These are phyloP conservation scores for Carex arenaria DNA, from an alignment of 202 grass and related monocot species.

Conservation along the genomic window DNA sequence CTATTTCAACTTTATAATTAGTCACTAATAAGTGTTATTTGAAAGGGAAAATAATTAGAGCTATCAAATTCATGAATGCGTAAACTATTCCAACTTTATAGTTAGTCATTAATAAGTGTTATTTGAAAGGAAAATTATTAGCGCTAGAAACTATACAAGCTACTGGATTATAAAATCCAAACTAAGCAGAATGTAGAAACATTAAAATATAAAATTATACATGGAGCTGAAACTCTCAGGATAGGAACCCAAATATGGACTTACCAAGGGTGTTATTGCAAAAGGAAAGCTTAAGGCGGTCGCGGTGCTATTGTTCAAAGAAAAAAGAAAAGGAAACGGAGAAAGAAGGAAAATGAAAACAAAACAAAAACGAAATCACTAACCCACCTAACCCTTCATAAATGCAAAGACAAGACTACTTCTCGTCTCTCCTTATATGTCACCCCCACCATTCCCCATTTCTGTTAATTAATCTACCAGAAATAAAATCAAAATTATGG, in stretches of 20 bases:
- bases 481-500: slow-evolving; percentile 4
- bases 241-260: background rate
- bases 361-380: slow-evolving; percentile 8
- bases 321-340: background rate
- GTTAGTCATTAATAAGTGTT: background rate
- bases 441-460: background rate
- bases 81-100: background rate
- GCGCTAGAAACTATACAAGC: too few species aligned
- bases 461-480: slow-evolving; percentile 6
- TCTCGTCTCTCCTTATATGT: background rate
- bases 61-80: too few species aligned
- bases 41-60: too few species aligned
- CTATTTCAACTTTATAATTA: background rate
- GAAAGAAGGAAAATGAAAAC: background rate
- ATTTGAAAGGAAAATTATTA: background rate
- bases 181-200: background rate
- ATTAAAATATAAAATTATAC: background rate
- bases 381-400: slow-evolving; percentile 26
- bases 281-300: background rate
- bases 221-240: background rate
- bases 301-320: background rate
- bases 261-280: background rate
- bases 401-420: background rate
- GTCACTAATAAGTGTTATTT: background rate
- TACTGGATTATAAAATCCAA: background rate